Evolutionary conservation across 2,329 filamentous ascomycete genomes (phyloP), one percentile per base, ranked within the genome.

Genomic region (Aspergillus chevalieri): DNA sequence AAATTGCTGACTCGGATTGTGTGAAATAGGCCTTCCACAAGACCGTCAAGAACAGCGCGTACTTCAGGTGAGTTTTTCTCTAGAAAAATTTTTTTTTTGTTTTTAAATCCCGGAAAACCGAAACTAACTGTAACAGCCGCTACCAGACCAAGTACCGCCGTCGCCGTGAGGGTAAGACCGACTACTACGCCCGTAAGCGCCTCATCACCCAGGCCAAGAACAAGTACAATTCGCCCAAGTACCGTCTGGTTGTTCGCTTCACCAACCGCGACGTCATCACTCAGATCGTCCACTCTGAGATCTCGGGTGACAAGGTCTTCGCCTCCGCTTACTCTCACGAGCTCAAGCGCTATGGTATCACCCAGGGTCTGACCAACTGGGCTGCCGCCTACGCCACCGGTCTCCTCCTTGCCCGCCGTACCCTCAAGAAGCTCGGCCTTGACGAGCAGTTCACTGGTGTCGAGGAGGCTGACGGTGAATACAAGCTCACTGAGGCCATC

Each of bases 61-160:
- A 97, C 89, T 96, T 88, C 84, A 95, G 89, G 89, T 95, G 70
- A 85, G 86, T 77, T 50, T 39, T n/a, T n/a, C n/a, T n/a, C n/a
- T n/a, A 15, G 34, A 36, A 36, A 3, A 52, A 49, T 43, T 43
- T 55, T 46, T 48, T 34, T 44, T 21, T 17, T 17, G 1, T 17
- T 17, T 17, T 17, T 17, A 2, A 17, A 17, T 44, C 14, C 14
- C n/a, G 12, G 17, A 24, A 12, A 44, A 33, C 14, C 10, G 6
- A 26, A 52, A 41, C 60, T 63, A 46, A 58, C 43, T 34, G 48
- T 45, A 42, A 49, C 73, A 95, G 91, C 76, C 90, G 93, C 78
- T 98, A 87, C 85, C 93, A 98, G 83, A 96, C 93, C 74, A 98
- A 98, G 87, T 98, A 96, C 88, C 93, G 90, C 83, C 91, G 93